Evolutionary conservation across 805 yeast genomes (phyloP), one percentile per base, ranked within the genome.

Genomic region (Kregervanrija delftensis): DNA sequence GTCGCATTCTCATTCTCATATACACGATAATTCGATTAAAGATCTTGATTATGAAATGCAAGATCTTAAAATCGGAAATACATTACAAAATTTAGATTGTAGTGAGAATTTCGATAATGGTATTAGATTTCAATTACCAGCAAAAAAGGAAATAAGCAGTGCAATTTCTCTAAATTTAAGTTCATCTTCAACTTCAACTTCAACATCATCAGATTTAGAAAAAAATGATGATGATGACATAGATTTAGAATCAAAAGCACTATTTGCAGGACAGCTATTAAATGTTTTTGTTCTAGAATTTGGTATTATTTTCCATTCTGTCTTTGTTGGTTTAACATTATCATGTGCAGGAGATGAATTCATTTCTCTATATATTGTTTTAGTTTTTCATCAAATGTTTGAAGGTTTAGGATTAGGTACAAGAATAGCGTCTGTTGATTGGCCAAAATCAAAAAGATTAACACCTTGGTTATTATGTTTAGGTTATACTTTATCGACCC

Each of bases 341-440:
- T 86, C 93, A 1, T 84, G 84, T 13, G 70, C 93, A 4, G 93
- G 90, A 40, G 83, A 77, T 2, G 91, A 83, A 59, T 86, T 86
- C 58, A 74, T 69, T 47, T 74, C 86, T 5, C 67, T 86, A 41
- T 86, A 83, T 61, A 73, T 83, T 49, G 96, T 75, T n/a, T 51
- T 74, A 37, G 76, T 81, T 4, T 79, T 78, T 71, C 89, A 87
- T 60, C 96, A 86, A 64, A 71, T 81, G 69, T 86, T 86, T 58
- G 96, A 86, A 66, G 96, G 95, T 41, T 70, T 87, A 40, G 96
- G 95, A 47, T 68, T 87, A 51, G 95, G 95, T 17, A 74, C 91
- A 8, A 76, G 95, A 62, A 70, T 84, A 33, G 83, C 88, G 1
- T 72, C 71, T 30, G 69, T 77, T 1, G 59, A 63, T 33, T 72